These are phyloP conservation scores for Spatholobus suberectus DNA, from an alignment of 306 rosid species.

Conservation along the genomic window DNA sequence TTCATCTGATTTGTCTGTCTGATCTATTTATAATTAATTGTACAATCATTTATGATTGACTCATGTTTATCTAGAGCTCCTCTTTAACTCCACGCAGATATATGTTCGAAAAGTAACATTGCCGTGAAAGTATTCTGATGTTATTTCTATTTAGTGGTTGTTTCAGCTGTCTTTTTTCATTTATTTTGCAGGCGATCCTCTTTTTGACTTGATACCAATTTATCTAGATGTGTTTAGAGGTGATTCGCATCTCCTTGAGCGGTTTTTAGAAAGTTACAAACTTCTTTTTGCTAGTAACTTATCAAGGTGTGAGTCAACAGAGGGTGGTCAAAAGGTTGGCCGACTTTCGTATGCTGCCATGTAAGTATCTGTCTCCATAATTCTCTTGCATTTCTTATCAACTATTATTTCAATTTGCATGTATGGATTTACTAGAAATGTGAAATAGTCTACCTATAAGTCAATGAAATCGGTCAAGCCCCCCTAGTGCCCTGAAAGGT, in stretches of 20 bases:
- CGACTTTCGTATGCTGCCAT: conserved; percentile 86
- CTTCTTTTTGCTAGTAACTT: conserved; percentile 65
- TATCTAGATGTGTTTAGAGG: conserved; percentile 94
- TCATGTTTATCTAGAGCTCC: background rate
- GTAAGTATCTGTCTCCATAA: conserved; percentile 62
- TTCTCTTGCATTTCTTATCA: conserved; percentile 18
- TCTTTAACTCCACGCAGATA: background rate
- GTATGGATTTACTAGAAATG: conserved; percentile 19
- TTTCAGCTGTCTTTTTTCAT: conserved; percentile 23
- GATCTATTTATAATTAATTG: conserved; percentile 23
- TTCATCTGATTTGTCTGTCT: conserved; percentile 26
- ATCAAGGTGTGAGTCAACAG: conserved; percentile 48
- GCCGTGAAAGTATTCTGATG: background rate
- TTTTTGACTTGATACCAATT: conserved; percentile 84
- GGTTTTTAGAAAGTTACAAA: conserved; percentile 79
- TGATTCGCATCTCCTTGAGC: conserved; percentile 63
- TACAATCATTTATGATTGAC: background rate
- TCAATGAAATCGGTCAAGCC: conserved; percentile 14
- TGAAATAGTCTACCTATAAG: background rate
- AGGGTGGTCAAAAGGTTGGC: conserved; percentile 57
- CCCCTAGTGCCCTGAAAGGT: conserved; percentile 10
- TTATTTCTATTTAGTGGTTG: conserved; percentile 27
- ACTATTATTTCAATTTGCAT: conserved; percentile 24
- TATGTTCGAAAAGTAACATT: conserved; percentile 12
- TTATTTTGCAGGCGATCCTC: conserved; percentile 78